phyloP scores from a whole-genome alignment of 2,329 filamentous ascomycete genomes.

The Chrysoporthe deuterocubensis region DNA sequence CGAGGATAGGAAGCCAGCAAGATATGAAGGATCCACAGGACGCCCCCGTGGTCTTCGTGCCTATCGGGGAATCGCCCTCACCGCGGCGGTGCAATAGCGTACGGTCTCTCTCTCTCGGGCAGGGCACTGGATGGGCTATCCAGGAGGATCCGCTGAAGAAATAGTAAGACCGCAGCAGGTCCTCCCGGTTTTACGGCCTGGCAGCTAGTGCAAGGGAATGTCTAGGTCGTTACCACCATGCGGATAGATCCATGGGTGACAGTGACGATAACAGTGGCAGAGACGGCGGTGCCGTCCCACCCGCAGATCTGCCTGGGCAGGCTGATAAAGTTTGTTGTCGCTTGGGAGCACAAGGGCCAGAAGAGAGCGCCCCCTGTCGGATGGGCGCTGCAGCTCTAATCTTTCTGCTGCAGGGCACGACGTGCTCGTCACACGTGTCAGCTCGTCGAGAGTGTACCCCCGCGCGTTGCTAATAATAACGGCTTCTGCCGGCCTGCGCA shows the following conservation, averaged over 20 bases:
- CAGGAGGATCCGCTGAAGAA: background rate
- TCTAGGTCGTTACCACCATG: background rate
- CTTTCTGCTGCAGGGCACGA: constrained; percentile 13
- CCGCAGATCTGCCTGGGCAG: background rate
- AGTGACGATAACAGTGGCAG: constrained; percentile 7
- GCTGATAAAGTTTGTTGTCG: no score
- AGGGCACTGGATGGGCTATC: background rate
- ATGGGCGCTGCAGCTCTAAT: constrained; percentile 15
- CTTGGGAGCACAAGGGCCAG: background rate
- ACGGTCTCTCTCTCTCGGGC: background rate
- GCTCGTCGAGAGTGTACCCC: background rate
- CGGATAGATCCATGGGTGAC: constrained; percentile 11
- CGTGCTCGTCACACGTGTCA: constrained; percentile 12
- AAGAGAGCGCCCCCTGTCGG: background rate
- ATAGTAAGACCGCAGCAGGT: background rate
- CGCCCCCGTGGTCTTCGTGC: constrained; percentile 6
- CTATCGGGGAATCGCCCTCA: background rate
- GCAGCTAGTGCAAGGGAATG: background rate
- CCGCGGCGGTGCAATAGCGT: background rate
- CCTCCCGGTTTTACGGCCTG: background rate
- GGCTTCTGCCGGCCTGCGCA: background rate
- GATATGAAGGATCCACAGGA: background rate
- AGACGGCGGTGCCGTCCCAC: background rate
- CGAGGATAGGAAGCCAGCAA: background rate
- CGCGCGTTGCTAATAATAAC: background rate